Percentiles rank a stretch among this genome's conserved stretches.
phyloP scores from a whole-genome alignment of 2,329 filamentous ascomycete species.

The Paecilomyces formosus region DNA sequence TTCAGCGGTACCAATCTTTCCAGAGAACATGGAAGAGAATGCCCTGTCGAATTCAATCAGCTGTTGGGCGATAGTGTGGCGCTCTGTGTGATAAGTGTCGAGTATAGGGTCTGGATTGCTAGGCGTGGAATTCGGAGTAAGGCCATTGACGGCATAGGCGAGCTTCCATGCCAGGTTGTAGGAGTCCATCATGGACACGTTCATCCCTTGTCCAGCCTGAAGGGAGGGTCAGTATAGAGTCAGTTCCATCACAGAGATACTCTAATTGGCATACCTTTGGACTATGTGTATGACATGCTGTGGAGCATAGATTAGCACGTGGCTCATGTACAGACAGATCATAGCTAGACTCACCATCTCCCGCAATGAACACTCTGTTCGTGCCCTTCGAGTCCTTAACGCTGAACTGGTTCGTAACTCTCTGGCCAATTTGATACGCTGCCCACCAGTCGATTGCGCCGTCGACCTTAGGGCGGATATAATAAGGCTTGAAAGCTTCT shows the following conservation, averaged over 20 bases:
- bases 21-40: slow-evolving; percentile 34
- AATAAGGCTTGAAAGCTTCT: slow-evolving; percentile 59
- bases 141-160: slow-evolving; percentile 24
- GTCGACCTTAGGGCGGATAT: slow-evolving; percentile 49
- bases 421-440: slow-evolving; percentile 69
- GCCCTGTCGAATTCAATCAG: slow-evolving; percentile 33
- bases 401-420: slow-evolving; percentile 39
- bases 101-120: slow-evolving; percentile 18
- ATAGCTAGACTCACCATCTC: slow-evolving; percentile 44
- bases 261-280: slow-evolving; percentile 44
- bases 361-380: slow-evolving; percentile 65
- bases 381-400: slow-evolving; percentile 61
- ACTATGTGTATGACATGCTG: slow-evolving; percentile 70
- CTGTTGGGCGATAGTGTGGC: slow-evolving; percentile 29
- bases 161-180: background rate
- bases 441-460: slow-evolving; percentile 66
- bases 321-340: background rate
- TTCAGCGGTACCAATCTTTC: slow-evolving; percentile 23
- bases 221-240: background rate
- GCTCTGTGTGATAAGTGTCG: slow-evolving; percentile 30
- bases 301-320: background rate
- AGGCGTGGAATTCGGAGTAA: slow-evolving; percentile 16
- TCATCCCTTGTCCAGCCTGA: background rate
- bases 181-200: slow-evolving; percentile 53
- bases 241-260: slow-evolving; percentile 31